Conservation (phyloP, 495 filamentous ascomycete genomes). For the Penicillium alfredii region DNA sequence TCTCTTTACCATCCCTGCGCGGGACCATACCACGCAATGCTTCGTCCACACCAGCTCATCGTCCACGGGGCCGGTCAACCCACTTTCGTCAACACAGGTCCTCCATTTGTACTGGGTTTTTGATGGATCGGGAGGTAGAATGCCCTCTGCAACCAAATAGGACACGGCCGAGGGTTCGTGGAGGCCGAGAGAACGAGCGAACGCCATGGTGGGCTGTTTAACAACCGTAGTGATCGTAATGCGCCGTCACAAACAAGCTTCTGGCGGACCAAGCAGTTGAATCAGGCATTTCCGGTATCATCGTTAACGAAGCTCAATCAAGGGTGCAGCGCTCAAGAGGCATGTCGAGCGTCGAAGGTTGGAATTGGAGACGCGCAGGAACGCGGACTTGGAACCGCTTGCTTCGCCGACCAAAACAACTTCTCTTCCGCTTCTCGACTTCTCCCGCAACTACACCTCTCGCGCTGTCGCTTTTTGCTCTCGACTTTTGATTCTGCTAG, state of each 20-base stretch:
- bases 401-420: slow-evolving; percentile 23
- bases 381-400: slow-evolving; percentile 23
- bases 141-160: slow-evolving; percentile 75
- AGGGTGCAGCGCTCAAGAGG: slow-evolving; percentile 1
- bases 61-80: slow-evolving; percentile 42
- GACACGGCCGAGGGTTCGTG: slow-evolving; percentile 77
- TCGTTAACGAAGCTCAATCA: slow-evolving; percentile 4
- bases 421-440: slow-evolving; percentile 15
- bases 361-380: slow-evolving; percentile 24
- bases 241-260: slow-evolving; percentile 19
- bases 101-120: slow-evolving; percentile 68
- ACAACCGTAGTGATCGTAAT: slow-evolving; percentile 17
- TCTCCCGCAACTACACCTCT: slow-evolving; percentile 6
- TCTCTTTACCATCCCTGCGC: slow-evolving; percentile 77
- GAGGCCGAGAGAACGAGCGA: slow-evolving; percentile 78
- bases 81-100: slow-evolving; percentile 39
- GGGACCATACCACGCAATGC: slow-evolving; percentile 83
- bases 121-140: slow-evolving; percentile 65
- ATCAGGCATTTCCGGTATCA: slow-evolving; percentile 15
- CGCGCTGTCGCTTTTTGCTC: neutral
- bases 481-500: neutral
- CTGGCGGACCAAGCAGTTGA: slow-evolving; percentile 9
- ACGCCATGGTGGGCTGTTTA: slow-evolving; percentile 60
- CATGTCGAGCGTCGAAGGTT: slow-evolving; percentile 12
- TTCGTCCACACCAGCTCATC: slow-evolving; percentile 87